Conservation (phyloP, 805 yeast species). For the Sungouiella thailandica region DNA sequence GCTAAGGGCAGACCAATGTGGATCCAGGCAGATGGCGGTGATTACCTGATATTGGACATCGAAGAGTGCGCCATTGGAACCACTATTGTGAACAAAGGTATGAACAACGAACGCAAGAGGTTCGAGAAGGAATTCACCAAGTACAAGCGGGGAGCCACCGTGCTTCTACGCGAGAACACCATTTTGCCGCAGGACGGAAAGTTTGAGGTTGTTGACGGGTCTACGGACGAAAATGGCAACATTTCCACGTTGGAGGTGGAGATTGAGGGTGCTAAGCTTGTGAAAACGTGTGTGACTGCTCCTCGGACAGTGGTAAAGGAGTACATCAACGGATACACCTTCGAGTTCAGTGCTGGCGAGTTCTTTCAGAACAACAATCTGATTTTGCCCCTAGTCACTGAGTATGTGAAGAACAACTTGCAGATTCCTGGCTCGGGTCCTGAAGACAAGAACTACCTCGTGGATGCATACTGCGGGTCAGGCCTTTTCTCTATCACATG, state of each 20-base stretch:
- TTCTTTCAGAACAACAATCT: constrained; percentile 93
- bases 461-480: constrained; percentile 95
- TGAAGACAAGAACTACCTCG: constrained; percentile 52
- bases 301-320: constrained; percentile 78
- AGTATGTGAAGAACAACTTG: constrained; percentile 72
- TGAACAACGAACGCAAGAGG: constrained; percentile 59
- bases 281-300: constrained; percentile 74
- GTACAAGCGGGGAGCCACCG: constrained; percentile 77
- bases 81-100: constrained; percentile 64
- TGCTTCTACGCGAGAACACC: constrained; percentile 77
- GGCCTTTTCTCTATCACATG: constrained; percentile 90
- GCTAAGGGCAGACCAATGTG: constrained; percentile 73
- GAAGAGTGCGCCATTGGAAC: constrained; percentile 95
- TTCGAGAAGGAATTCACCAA: constrained; percentile 45
- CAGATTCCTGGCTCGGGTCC: constrained; percentile 30
- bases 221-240: constrained; percentile 34
- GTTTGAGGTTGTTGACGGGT: constrained; percentile 34
- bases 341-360: constrained; percentile 90
- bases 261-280: constrained; percentile 24
- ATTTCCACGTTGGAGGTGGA: constrained; percentile 22
- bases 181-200: constrained; percentile 26
- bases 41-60: constrained; percentile 69
- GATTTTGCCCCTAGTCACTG: constrained; percentile 77
- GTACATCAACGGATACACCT: constrained; percentile 65
- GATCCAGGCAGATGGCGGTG: constrained; percentile 59